These are phyloP conservation scores for Apiotrichum montevideense DNA, from an alignment of 1,284 basidiomycete genomes.

Conservation along the genomic window DNA sequence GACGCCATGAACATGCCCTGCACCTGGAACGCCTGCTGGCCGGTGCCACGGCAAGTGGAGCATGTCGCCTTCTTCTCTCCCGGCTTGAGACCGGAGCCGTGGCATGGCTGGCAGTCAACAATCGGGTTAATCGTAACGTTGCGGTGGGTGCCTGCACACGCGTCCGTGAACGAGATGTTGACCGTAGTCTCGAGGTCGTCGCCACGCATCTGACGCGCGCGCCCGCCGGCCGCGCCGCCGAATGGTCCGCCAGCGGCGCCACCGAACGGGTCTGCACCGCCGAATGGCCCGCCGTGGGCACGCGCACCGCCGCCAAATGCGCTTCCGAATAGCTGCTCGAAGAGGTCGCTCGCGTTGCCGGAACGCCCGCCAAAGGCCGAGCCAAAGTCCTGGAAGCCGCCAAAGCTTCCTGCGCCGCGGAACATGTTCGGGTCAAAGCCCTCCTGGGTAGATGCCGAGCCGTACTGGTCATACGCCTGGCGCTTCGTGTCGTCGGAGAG, in stretches of 20 bases:
- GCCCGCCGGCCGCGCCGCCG: conserved; percentile 12
- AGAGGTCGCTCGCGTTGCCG: conserved; percentile 60
- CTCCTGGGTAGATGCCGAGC: conserved; percentile 84
- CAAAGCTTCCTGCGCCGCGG: conserved; percentile 59
- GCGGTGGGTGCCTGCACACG: conserved; percentile 80
- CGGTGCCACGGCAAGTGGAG: conserved; percentile 74
- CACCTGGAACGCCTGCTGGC: conserved; percentile 83
- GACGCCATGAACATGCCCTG: conserved; percentile 98
- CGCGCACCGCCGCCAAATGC: conserved; percentile 48
- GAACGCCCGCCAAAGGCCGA: conserved; percentile 57
- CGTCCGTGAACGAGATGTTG: conserved; percentile 80
- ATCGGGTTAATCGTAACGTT: conserved; percentile 75
- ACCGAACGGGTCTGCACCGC: conserved; percentile 36
- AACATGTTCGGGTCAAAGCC: conserved; percentile 89
- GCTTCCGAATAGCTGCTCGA: conserved; percentile 78
- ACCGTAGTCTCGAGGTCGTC: conserved; percentile 77
- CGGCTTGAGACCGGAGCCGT: conserved; percentile 76
- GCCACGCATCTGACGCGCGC: conserved; percentile 58
- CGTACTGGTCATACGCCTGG: conserved; percentile 88
- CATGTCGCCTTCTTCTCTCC: conserved; percentile 82
- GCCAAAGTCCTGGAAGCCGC: conserved; percentile 62
- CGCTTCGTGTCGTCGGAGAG: conserved; percentile 92
- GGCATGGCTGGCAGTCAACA: conserved; percentile 76
- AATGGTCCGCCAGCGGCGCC: conserved; percentile 24
- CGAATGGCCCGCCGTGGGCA: conserved; percentile 16